These are phyloP conservation scores for Rhynchosporium secalis DNA, from an alignment of 2,329 filamentous ascomycete genomes.

Conservation along the genomic window DNA sequence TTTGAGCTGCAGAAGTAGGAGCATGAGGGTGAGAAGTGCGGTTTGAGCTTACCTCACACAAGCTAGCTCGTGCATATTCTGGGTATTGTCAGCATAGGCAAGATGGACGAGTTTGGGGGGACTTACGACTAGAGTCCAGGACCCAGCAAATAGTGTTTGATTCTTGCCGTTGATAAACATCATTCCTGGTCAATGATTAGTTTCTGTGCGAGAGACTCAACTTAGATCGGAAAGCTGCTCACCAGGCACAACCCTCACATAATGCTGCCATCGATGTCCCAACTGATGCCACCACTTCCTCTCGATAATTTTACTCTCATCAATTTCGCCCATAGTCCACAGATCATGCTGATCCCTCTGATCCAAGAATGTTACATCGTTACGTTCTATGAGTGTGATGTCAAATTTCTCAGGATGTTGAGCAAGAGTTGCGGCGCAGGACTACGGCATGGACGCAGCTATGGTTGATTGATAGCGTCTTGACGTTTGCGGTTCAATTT, in stretches of 20 bases:
- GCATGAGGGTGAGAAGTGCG: too few relatives aligned
- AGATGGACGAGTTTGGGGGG: background rate
- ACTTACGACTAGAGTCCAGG: slow-evolving; percentile 38
- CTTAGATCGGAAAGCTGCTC: background rate
- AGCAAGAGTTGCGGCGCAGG: slow-evolving; percentile 65
- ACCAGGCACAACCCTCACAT: slow-evolving; percentile 61
- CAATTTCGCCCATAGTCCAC: slow-evolving; percentile 61
- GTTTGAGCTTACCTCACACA: slow-evolving; percentile 48
- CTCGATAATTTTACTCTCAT: slow-evolving; percentile 59
- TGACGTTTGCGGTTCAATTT: too few relatives aligned
- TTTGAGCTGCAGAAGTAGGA: background rate
- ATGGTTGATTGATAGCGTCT: background rate
- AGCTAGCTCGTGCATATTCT: slow-evolving; percentile 70
- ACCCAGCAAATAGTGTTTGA: slow-evolving; percentile 47
- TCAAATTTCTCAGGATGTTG: slow-evolving; percentile 66
- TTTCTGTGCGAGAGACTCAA: background rate
- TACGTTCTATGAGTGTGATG: slow-evolving; percentile 61
- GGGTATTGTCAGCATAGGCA: background rate
- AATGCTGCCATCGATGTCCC: slow-evolving; percentile 59
- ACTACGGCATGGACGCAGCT: slow-evolving; percentile 41
- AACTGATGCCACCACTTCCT: slow-evolving; percentile 70
- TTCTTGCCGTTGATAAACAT: slow-evolving; percentile 69
- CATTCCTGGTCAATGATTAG: slow-evolving; percentile 49
- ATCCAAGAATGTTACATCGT: slow-evolving; percentile 61
- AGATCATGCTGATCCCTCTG: slow-evolving; percentile 52